Evolutionary conservation across 1,139 yeast genomes (phyloP).

Genomic region (Yamadazyma jaroonii): DNA sequence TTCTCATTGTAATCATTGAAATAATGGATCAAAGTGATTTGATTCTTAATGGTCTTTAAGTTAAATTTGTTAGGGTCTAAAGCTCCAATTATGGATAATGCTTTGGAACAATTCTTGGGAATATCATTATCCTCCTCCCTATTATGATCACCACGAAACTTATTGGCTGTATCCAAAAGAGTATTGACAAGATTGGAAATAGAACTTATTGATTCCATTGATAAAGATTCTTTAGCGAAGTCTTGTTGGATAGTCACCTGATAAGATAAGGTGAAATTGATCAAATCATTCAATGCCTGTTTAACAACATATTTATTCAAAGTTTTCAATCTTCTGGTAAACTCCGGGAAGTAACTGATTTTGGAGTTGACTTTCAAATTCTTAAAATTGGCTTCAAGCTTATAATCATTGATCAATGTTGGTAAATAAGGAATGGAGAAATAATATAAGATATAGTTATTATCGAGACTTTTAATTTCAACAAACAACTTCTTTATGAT

Average conservation of each 20-base stretch:
- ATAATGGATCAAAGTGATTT: slow-evolving; percentile 54
- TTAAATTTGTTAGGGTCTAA: slow-evolving; percentile 65
- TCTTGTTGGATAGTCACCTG: slow-evolving; percentile 48
- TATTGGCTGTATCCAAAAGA: slow-evolving; percentile 57
- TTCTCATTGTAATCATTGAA: slow-evolving; percentile 64
- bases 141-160: slow-evolving; percentile 45
- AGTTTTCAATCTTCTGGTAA: slow-evolving; percentile 55
- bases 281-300: slow-evolving; percentile 73
- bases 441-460: slow-evolving; percentile 44
- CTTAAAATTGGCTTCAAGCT: slow-evolving; percentile 21
- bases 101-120: slow-evolving; percentile 59
- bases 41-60: slow-evolving; percentile 41
- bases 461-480: slow-evolving; percentile 31
- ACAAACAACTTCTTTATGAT: slow-evolving; percentile 41
- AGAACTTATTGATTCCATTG: slow-evolving; percentile 26
- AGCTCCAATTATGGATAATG: slow-evolving; percentile 76
- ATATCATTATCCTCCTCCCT: slow-evolving; percentile 32
- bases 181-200: slow-evolving; percentile 51
- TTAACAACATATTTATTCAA: slow-evolving; percentile 75
- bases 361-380: slow-evolving; percentile 22
- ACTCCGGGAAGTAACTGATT: slow-evolving; percentile 42
- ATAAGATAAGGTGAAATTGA: slow-evolving; percentile 45
- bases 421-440: slow-evolving; percentile 50
- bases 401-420: slow-evolving; percentile 30
- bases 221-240: slow-evolving; percentile 15